phyloP scores from a whole-genome alignment of 345 rosid genomes.

The Dovyalis caffra region DNA sequence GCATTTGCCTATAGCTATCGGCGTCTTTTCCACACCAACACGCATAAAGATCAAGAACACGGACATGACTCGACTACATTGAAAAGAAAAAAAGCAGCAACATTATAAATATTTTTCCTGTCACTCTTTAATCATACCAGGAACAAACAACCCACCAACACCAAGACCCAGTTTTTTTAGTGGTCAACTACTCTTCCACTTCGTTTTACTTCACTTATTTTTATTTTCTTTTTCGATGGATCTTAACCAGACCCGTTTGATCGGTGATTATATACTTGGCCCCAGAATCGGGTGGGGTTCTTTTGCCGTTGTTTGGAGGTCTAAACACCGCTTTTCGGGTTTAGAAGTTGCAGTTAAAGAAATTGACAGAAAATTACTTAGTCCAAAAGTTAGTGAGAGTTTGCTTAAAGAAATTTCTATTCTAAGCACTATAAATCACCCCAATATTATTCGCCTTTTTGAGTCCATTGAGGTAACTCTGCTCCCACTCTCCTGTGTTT shows the following conservation, averaged over 20 bases:
- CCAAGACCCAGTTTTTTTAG: not conserved
- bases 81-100: not conserved
- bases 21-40: slow-evolving; percentile 38
- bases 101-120: not conserved
- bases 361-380: slow-evolving; percentile 64
- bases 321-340: slow-evolving; percentile 54
- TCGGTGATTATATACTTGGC: slow-evolving; percentile 71
- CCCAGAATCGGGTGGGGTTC: slow-evolving; percentile 74
- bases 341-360: slow-evolving; percentile 66
- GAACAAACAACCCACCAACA: not conserved
- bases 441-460: slow-evolving; percentile 40
- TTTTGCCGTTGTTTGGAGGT: slow-evolving; percentile 68
- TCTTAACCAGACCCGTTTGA: slow-evolving; percentile 33
- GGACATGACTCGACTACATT: not conserved
- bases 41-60: not conserved
- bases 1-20: slow-evolving; percentile 10
- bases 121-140: not conserved
- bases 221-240: slow-evolving; percentile 40
- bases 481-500: not conserved
- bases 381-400: slow-evolving; percentile 63
- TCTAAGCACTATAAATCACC: slow-evolving; percentile 74
- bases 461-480: slow-evolving; percentile 23
- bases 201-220: not conserved
- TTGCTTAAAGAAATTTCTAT: slow-evolving; percentile 71
- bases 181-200: not conserved